Evolutionary conservation across 495 filamentous ascomycete genomes (phyloP).

Genomic region (Aspergillus homomorphus): DNA sequence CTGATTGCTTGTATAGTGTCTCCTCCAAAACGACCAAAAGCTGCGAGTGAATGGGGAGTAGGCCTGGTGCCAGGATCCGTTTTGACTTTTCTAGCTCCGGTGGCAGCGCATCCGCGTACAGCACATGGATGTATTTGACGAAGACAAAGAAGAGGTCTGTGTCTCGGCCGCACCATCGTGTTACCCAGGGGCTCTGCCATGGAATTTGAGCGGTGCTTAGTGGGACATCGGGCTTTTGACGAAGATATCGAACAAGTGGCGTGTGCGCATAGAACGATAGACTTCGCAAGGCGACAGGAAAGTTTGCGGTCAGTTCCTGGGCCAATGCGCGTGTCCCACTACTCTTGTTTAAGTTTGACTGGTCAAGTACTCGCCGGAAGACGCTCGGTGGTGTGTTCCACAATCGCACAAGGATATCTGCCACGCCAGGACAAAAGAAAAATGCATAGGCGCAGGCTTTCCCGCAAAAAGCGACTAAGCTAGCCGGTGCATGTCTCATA

Average conservation of each 20-base stretch:
- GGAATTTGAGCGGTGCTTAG: conserved; percentile 67
- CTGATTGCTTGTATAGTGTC: conserved; percentile 70
- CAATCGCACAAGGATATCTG: conserved; percentile 79
- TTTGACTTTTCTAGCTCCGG: conserved; percentile 61
- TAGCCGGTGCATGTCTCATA: conserved; percentile 81
- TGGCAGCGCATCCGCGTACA: conserved; percentile 78
- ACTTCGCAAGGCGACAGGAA: conserved; percentile 67
- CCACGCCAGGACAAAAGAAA: conserved; percentile 88
- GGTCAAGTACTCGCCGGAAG: conserved; percentile 67
- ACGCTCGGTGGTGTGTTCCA: conserved; percentile 68
- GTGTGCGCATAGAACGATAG: conserved; percentile 70
- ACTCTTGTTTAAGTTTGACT: conserved; percentile 52
- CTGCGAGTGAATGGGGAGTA: conserved; percentile 83
- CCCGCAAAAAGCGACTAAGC: conserved; percentile 87
- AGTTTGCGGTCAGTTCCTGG: conserved; percentile 61
- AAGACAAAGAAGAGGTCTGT: conserved; percentile 95
- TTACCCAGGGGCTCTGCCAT: conserved; percentile 85
- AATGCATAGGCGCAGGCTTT: conserved; percentile 95
- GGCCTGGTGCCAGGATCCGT: conserved; percentile 65
- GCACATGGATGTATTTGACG: conserved; percentile 82
- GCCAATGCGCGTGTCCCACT: conserved; percentile 36
- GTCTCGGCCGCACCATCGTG: conserved; percentile 84
- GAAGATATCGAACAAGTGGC: conserved; percentile 61
- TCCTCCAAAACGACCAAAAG: conserved; percentile 77
- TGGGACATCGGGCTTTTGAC: conserved; percentile 63